Evolutionary conservation across 2,329 filamentous ascomycete species (phyloP), one percentile per base, ranked within the genome.

Genomic region (Sporothrix variecibatus): DNA sequence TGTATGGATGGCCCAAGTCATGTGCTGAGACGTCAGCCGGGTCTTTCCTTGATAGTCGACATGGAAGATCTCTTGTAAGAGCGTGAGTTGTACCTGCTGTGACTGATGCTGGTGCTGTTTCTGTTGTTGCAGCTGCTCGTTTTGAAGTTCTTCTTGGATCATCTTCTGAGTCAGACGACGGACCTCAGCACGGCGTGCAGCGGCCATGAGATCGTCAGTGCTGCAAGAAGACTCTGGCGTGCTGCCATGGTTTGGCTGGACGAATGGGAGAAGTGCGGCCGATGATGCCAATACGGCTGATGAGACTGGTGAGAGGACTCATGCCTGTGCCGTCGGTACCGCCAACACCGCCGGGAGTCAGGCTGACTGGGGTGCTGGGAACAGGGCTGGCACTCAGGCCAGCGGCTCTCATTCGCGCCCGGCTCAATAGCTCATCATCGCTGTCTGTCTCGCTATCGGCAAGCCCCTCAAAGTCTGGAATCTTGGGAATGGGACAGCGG

Each of bases 91-190:
- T 68, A 71, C 12, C 12, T 46, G 40, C 64, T 67, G 64, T 28
- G 43, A 34, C n/a, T 23, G 60, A 12, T 64, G 60, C 3, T 40
- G 20, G 60, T 40, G 31, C n/a, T 5, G 15, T 20, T 20, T 49
- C 43, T 65, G 62, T 23, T 68, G 65, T 12, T 68, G 23, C 15
- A 26, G 43, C 49, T 83, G 80, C 51, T 88, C 87, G 53, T 80
- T 85, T 64, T 86, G 84, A 3, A 90, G 81, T 77, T 90, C 88
- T 60, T 89, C 85, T 75, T 87, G 87, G n/a, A 90, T 90, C 75
- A 87, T 84, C 76, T 85, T 86, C 68, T 87, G 85, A 79, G 87
- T 86, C 9, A 90, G 81, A 26, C 87, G 84, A 76, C 84, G 87
- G 72, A 90, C 79, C 76, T 90, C 88, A 38, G 87, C 88, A 76